Evolutionary conservation across 2,329 filamentous ascomycete species (phyloP).

Genomic region (Aspergillus aculeatus): DNA sequence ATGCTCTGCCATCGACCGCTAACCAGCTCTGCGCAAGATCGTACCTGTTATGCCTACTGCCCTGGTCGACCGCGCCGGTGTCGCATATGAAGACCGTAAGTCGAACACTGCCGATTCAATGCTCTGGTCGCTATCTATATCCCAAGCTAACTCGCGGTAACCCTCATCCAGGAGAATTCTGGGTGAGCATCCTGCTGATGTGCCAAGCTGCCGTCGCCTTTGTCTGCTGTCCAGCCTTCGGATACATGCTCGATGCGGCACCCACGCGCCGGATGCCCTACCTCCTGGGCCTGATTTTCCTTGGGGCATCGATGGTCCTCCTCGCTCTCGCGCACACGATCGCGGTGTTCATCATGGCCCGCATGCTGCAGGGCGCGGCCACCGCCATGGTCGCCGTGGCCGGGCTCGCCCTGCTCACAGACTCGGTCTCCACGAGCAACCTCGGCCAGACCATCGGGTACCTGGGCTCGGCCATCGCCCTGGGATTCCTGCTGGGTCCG

Average conservation of each 20-base stretch:
- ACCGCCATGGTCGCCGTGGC: constrained; percentile 61
- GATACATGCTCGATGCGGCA: constrained; percentile 28
- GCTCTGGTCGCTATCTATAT: too few species aligned
- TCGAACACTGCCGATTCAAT: not conserved
- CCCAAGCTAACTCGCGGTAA: not conserved
- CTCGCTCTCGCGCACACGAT: constrained; percentile 53
- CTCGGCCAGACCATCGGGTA: constrained; percentile 63
- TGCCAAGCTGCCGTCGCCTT: constrained; percentile 28
- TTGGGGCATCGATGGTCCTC: constrained; percentile 56
- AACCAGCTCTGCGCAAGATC: constrained; percentile 18
- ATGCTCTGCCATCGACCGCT: not conserved
- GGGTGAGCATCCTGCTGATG: constrained; percentile 32
- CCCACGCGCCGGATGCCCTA: constrained; percentile 57
- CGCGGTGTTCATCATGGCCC: constrained; percentile 50
- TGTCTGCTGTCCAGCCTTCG: constrained; percentile 30
- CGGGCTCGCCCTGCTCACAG: constrained; percentile 58
- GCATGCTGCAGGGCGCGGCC: constrained; percentile 58
- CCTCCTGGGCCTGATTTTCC: constrained; percentile 53
- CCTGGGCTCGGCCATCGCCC: constrained; percentile 55
- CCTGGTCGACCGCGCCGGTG: constrained; percentile 23
- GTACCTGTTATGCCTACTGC: constrained; percentile 33
- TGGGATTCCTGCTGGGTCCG: constrained; percentile 58
- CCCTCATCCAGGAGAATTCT: constrained; percentile 24
- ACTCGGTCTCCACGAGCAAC: constrained; percentile 57
- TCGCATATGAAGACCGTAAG: constrained; percentile 26